phyloP scores from a whole-genome alignment of 2,329 filamentous ascomycete species.

The Graphilbum sp. region DNA sequence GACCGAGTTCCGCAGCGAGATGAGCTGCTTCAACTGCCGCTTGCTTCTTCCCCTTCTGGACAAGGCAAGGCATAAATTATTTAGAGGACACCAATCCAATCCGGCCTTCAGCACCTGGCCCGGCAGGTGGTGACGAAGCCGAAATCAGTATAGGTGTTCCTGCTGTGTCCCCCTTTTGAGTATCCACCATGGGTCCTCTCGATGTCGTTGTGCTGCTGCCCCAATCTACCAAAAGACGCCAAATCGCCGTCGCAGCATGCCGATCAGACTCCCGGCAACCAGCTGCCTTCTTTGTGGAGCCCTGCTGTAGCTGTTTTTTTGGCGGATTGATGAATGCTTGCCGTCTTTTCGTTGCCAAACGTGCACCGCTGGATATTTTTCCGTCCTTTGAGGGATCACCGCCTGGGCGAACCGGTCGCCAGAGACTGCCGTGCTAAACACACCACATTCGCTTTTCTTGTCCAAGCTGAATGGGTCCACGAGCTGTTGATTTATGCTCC shows the following conservation, averaged over 20 bases:
- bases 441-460: neutral
- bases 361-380: neutral
- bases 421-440: too few species aligned
- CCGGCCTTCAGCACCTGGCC: neutral
- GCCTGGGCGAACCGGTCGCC: neutral
- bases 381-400: neutral
- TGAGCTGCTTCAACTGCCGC: neutral
- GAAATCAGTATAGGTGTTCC: neutral
- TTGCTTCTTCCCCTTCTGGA: neutral
- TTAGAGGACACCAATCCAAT: neutral
- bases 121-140: neutral
- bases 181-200: neutral
- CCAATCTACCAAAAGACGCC: neutral
- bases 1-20: neutral
- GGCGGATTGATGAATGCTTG: too few species aligned
- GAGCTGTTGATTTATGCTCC: slow-evolving; percentile 28
- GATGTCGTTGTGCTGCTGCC: neutral
- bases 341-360: too few species aligned
- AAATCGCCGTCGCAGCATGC: too few species aligned
- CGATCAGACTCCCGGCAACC: too few species aligned
- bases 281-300: too few species aligned
- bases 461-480: too few species aligned
- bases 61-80: neutral
- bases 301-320: too few species aligned
- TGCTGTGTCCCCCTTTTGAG: neutral